Evolutionary conservation across 192 early-diverging fungal species (phyloP), one percentile per base, ranked within the genome.

Genomic region (Coemansia sp.): DNA sequence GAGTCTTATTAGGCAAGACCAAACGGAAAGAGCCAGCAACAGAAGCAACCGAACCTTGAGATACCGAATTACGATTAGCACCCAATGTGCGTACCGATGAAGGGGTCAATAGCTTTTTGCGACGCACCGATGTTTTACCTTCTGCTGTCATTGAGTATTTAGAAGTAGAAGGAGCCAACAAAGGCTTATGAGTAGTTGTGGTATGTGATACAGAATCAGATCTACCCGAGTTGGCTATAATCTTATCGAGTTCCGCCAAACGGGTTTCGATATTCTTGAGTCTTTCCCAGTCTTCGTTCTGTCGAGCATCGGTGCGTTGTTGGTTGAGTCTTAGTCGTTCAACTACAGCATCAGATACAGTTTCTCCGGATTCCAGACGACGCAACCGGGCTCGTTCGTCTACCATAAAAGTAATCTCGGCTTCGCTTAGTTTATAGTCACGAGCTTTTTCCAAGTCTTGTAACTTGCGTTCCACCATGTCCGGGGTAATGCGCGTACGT

Each of bases 401-500:
- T 62, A 92, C 84, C 78, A 93, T 93, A 12, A 78, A 70, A 20
- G 81, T 85, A 20, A 91, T 87, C 45, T 93, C 92, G 34, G 84
- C 65, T 45, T 86, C 76, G 8, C 84, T 86, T 8, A 93, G 75
- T 22, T 87, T 81, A 76, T 93, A 91, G 20, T 78, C 78, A 6
- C 75, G 75, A 5, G 90, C 90, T 28, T 48, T 53, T 7, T 89
- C 85, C 12, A 93, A 52, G 54, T 86, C 88, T 35, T 85, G 70
- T 35, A 66, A 61, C 63, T 89, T 93, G 38, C 76, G 76, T 64
- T 83, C 77, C 5, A 90, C 82, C 17, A 84, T 77, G 6, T 85
- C 86, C 5, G 79, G 61, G 0, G 84, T 84, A 2, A 85, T 78
- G 8, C 79, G 74, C n/a, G 64, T 37, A 8, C 72, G 83, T 4